phyloP scores from a whole-genome alignment of 176 grass and related monocot genomes.

The Hordeum marinum region DNA sequence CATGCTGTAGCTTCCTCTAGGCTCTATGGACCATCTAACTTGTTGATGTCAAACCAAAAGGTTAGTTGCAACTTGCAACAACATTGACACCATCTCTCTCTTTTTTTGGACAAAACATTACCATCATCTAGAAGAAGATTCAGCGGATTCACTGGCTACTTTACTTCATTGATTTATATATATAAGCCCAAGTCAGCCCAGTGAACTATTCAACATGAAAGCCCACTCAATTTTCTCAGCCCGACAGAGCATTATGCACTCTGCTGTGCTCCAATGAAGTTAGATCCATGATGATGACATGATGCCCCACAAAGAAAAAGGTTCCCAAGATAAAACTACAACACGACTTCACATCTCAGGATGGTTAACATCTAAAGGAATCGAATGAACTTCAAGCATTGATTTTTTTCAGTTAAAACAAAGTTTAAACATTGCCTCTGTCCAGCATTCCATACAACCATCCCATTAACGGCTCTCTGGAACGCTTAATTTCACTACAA shows the following conservation, averaged over 20 bases:
- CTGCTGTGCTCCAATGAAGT: neutral
- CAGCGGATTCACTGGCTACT: neutral
- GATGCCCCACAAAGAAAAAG: neutral
- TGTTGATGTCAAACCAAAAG: neutral
- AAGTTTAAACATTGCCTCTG: constrained; percentile 3
- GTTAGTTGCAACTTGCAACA: neutral
- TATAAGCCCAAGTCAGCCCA: neutral
- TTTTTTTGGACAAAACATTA: neutral
- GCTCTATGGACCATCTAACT: neutral
- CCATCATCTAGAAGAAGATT: neutral
- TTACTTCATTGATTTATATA: neutral
- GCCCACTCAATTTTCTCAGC: neutral
- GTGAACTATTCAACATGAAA: neutral
- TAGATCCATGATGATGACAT: neutral
- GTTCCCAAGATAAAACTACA: neutral
- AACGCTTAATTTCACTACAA: constrained; percentile 2
- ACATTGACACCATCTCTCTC: neutral
- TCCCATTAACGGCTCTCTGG: constrained; percentile 20
- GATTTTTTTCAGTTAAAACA: neutral
- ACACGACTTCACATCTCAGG: neutral
- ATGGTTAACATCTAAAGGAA: neutral
- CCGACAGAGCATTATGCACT: neutral
- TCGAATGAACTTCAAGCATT: neutral
- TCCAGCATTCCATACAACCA: constrained; percentile 24
- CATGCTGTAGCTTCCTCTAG: neutral